These are phyloP conservation scores for Aspergillus costaricaensis DNA, from an alignment of 2,329 filamentous ascomycete genomes.

Conservation along the genomic window DNA sequence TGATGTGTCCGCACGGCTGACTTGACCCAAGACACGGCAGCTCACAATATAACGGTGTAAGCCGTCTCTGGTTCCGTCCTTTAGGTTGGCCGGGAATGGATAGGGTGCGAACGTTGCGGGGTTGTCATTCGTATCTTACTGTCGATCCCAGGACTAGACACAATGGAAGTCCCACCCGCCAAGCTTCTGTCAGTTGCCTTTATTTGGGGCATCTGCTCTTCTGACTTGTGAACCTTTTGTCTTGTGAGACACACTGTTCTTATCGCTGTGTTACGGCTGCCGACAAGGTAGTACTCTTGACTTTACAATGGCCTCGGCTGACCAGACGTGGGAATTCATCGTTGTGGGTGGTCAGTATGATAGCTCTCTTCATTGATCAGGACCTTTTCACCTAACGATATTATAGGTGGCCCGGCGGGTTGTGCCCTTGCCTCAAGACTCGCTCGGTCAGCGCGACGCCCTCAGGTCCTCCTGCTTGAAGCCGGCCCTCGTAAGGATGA, in stretches of 20 bases:
- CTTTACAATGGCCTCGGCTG: neutral
- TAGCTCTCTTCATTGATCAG: neutral
- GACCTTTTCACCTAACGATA: neutral
- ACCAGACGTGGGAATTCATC: conserved; percentile 11
- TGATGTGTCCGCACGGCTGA: neutral
- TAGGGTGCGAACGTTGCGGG: neutral
- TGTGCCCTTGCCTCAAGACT: conserved; percentile 58
- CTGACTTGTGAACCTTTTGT: no score
- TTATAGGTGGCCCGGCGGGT: conserved; percentile 61
- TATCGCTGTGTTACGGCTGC: no score
- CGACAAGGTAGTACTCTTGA: no score
- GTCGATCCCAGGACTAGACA: neutral
- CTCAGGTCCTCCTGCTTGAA: conserved; percentile 62
- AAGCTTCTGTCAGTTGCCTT: neutral
- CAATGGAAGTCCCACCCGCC: neutral
- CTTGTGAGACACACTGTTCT: no score
- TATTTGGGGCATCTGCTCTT: no score
- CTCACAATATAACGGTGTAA: neutral
- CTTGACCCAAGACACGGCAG: neutral
- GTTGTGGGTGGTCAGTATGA: conserved; percentile 4
- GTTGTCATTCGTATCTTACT: neutral
- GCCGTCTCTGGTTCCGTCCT: neutral
- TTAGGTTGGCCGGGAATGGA: neutral
- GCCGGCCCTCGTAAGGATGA: conserved; percentile 57
- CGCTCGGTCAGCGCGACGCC: conserved; percentile 49